phyloP scores from a whole-genome alignment of 2,329 filamentous ascomycete species.

The Coniella vitis region DNA sequence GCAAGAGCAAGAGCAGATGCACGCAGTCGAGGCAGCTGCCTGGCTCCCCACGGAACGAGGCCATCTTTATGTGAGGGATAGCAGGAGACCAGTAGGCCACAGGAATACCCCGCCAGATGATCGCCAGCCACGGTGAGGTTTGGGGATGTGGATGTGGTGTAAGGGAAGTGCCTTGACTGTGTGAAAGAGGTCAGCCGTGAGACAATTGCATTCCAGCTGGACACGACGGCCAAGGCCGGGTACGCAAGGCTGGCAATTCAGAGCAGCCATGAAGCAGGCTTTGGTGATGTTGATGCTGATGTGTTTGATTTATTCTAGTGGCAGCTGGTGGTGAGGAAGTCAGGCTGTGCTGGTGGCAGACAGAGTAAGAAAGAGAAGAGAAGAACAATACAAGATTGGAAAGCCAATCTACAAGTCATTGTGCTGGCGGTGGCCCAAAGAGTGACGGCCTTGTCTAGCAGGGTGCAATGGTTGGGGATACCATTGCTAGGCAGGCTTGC shows the following conservation, averaged over 20 bases:
- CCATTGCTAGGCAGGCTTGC: too few relatives aligned
- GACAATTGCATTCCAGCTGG: conserved; percentile 14
- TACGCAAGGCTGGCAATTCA: background rate
- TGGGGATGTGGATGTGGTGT: conserved; percentile 1
- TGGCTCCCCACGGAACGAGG: background rate
- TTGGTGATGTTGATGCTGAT: too few relatives aligned
- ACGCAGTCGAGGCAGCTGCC: background rate
- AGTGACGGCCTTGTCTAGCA: too few relatives aligned
- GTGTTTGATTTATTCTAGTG: too few relatives aligned
- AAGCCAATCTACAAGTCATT: too few relatives aligned
- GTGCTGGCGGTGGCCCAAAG: too few relatives aligned
- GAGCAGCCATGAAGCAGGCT: too few relatives aligned
- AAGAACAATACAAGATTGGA: too few relatives aligned
- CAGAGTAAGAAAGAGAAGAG: too few relatives aligned
- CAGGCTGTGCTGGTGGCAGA: too few relatives aligned
- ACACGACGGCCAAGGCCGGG: background rate
- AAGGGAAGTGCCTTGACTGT: background rate
- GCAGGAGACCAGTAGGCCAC: background rate
- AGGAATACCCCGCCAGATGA: background rate
- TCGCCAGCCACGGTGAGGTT: conserved; percentile 13
- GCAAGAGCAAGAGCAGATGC: background rate
- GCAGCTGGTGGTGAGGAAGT: too few relatives aligned
- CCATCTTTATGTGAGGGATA: conserved; percentile 8
- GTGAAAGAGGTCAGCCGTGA: conserved; percentile 1
- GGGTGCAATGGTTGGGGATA: too few relatives aligned